These are phyloP conservation scores for Boletus smithii DNA, from an alignment of 1,284 basidiomycete genomes.

Conservation along the genomic window DNA sequence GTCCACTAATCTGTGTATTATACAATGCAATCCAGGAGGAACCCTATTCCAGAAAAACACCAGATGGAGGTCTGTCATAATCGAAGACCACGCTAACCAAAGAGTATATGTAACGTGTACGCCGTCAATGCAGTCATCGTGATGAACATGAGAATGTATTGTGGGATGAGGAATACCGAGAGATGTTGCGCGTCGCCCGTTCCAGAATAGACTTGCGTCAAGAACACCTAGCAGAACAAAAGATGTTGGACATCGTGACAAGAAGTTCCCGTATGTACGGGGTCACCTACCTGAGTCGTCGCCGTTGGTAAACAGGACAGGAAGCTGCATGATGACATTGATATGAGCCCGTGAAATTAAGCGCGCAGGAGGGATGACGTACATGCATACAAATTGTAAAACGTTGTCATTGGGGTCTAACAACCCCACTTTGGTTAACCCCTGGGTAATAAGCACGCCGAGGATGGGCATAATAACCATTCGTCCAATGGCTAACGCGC, in stretches of 20 bases:
- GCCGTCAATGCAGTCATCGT: constrained; percentile 60
- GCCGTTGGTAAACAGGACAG: constrained; percentile 64
- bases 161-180: constrained; percentile 62
- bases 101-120: constrained; percentile 53
- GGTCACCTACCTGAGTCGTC: constrained; percentile 49
- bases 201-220: constrained; percentile 66
- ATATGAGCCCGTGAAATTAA: neutral
- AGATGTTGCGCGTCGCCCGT: constrained; percentile 62
- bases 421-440: constrained; percentile 47
- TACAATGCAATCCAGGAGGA: neutral
- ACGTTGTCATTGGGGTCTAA: constrained; percentile 58
- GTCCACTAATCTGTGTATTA: neutral
- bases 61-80: no score
- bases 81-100: constrained; percentile 22
- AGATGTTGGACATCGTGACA: constrained; percentile 1
- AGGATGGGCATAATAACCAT: constrained; percentile 69
- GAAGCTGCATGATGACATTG: constrained; percentile 41
- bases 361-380: constrained; percentile 26
- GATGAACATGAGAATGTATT: constrained; percentile 63
- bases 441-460: constrained; percentile 61
- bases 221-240: constrained; percentile 42
- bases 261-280: neutral
- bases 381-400: constrained; percentile 71
- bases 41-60: neutral
- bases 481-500: constrained; percentile 57